Conservation (phyloP, 1,284 basidiomycete species). For the Termitomyces sp. region DNA sequence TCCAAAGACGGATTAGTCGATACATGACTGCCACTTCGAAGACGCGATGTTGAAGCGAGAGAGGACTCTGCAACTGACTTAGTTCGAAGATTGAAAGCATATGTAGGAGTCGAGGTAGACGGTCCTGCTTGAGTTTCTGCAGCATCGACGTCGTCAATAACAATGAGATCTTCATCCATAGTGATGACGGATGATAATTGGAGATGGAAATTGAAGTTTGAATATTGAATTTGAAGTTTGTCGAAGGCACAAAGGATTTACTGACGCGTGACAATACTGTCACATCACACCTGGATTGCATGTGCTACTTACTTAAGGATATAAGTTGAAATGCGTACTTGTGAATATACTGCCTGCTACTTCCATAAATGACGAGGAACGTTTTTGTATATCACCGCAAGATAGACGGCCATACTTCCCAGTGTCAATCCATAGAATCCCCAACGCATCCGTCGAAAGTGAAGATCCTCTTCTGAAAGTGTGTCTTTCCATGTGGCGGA, state of each 20-base stretch:
- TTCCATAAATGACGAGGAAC: not conserved
- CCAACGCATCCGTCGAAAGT: constrained; percentile 31
- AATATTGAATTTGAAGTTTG: not conserved
- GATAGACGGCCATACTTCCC: constrained; percentile 31
- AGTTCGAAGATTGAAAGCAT: constrained; percentile 23
- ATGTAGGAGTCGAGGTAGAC: constrained; percentile 9
- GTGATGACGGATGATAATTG: not conserved
- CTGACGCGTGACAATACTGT: not conserved
- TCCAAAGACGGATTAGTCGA: constrained; percentile 23
- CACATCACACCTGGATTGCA: not conserved
- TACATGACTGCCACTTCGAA: constrained; percentile 35
- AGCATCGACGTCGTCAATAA: constrained; percentile 52
- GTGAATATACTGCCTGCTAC: not conserved
- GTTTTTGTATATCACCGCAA: constrained; percentile 18
- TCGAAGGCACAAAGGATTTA: not conserved
- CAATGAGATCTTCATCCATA: constrained; percentile 62
- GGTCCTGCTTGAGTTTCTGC: constrained; percentile 21
- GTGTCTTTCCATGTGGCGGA: constrained; percentile 12
- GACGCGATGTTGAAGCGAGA: constrained; percentile 35
- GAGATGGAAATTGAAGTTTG: not conserved
- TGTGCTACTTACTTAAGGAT: too few species aligned
- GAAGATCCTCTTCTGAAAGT: constrained; percentile 25
- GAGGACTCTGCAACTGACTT: constrained; percentile 29
- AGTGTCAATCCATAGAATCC: constrained; percentile 33
- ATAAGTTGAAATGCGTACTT: too few species aligned